Evolutionary conservation across 352 stramenopile species (phyloP), one percentile per base, ranked within the genome.

Genomic region (Pythium sp.): DNA sequence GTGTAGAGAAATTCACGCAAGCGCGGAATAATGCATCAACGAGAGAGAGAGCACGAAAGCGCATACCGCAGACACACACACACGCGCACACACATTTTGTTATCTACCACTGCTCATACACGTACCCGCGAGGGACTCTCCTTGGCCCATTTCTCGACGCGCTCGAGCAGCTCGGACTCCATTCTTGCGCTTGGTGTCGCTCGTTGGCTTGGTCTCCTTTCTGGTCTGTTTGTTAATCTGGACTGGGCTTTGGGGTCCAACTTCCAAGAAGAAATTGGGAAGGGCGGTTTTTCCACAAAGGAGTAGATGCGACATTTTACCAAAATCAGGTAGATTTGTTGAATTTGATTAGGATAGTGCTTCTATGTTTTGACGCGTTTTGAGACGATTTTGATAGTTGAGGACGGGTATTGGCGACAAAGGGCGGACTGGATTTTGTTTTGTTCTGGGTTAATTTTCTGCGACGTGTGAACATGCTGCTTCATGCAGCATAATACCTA

Each of bases 121-220:
- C 62, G 62, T 12, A 90, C 86, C 77, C 84, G 86, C 24, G 76
- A 73, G 30, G 86, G 83, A 22, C 81, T 85, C 75, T 93, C 84
- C n/a, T 77, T 74, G 20, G 83, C 80, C 86, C 86, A 93, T 81
- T 82, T 84, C 75, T 88, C 82, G 26, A 93, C 63, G 58, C 83
- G 82, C 71, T 89, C 76, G 0, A 93, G 80, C 64, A 93, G 80
- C 66, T 90, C 82, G 9, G 82, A 92, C 64, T 86, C 79, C 84
- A 92, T 92, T 43, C 30, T 43, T 43, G 36, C 36, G 12, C 36
- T 43, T 43, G 36, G 14, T 43, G 14, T 22, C 12, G 11, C 49
- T 28, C 7, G 55, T 11, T 41, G 54, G 41, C 54, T 41, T 59
- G 32, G 14, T 30, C 28, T 32, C 3, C 20, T 57, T 32, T 41